Evolutionary conservation across 2,329 filamentous ascomycete species (phyloP), one percentile per base, ranked within the genome.

Genomic region (Bipolaris sorokiniana): DNA sequence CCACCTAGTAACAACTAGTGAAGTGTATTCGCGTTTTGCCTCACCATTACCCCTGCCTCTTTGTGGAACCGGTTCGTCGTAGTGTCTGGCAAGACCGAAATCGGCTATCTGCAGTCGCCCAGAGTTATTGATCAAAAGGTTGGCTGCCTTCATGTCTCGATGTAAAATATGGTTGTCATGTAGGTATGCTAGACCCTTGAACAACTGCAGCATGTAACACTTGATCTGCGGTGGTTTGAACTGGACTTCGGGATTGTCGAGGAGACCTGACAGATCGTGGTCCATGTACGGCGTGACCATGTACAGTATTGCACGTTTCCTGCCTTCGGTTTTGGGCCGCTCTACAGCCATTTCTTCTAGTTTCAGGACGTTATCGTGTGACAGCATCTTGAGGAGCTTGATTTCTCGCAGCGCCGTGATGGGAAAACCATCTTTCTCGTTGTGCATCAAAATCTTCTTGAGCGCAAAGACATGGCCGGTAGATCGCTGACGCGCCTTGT

Each of bases 261-360:
- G 87, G 28, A 99, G 86, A 42, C 95, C 95, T 7, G 94, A 96
- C n/a, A 99, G 84, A 78, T 99, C 95, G 78, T 99, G 95, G 69
- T 98, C 93, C 92, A 98, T 97, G 77, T 99, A 99, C 6, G 94
- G 95, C 42, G 89, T 97, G 49, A 96, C 94, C 95, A 99, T 99
- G 79, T 98, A 98, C 83, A 99, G 92, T 67, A 93, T 93, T 3
- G 89, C 88, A 58, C 89, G 87, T 67, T 82, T 82, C 67, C 78
- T 70, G 76, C 83, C 78, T 80, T 85, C 76, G 38, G 76, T 77
- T 72, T 84, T 85, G 72, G 83, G 85, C 54, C 85, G 83, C 76
- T 99, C 95, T 34, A 99, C 90, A 11, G 93, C 92, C 95, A 99
- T 99, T 77, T 99, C 95, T 74, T 95, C 91, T 36, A 99, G 82